phyloP scores from a whole-genome alignment of 2,329 filamentous ascomycete species.

The Trichophyton mentagrophytes region DNA sequence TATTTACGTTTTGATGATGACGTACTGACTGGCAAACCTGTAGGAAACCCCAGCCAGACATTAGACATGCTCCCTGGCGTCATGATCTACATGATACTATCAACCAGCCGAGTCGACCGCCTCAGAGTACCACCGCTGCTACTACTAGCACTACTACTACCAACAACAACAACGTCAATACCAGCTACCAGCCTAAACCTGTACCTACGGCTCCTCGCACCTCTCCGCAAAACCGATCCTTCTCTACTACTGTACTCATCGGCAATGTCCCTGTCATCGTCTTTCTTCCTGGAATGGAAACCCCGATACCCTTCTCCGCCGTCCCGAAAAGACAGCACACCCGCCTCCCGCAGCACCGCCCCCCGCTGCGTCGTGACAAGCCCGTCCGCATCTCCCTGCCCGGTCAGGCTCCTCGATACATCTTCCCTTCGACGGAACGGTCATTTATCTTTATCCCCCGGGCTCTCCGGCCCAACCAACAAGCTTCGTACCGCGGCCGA shows the following conservation, averaged over 20 bases:
- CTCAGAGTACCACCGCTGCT: slow-evolving; percentile 11
- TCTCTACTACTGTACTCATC: slow-evolving; percentile 72
- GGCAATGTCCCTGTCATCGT: slow-evolving; percentile 79
- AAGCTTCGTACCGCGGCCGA: slow-evolving; percentile 53
- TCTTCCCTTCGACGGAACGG: slow-evolving; percentile 76
- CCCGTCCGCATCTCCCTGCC: slow-evolving; percentile 89
- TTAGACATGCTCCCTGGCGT: slow-evolving; percentile 57
- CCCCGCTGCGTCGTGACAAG: slow-evolving; percentile 87
- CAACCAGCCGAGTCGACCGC: slow-evolving; percentile 21
- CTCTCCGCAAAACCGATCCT: slow-evolving; percentile 57
- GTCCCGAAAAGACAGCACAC: slow-evolving; percentile 83
- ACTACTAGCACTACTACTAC: too few relatives aligned
- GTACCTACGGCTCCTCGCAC: slow-evolving; percentile 41
- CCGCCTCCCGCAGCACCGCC: slow-evolving; percentile 84
- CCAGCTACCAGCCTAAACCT: slow-evolving; percentile 23
- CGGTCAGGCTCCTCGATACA: slow-evolving; percentile 64
- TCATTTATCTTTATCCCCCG: slow-evolving; percentile 98
- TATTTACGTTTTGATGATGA: too few relatives aligned
- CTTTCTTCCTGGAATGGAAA: slow-evolving; percentile 61
- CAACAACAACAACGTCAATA: slow-evolving; percentile 16
- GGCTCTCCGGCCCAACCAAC: slow-evolving; percentile 83
- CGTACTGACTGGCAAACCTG: not conserved
- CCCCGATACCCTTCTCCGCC: slow-evolving; percentile 57
- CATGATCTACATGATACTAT: slow-evolving; percentile 82
- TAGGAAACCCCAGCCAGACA: slow-evolving; percentile 8